These are phyloP conservation scores for Novymonas esmeraldas DNA, from an alignment of 208 protist genomes.

Conservation along the genomic window DNA sequence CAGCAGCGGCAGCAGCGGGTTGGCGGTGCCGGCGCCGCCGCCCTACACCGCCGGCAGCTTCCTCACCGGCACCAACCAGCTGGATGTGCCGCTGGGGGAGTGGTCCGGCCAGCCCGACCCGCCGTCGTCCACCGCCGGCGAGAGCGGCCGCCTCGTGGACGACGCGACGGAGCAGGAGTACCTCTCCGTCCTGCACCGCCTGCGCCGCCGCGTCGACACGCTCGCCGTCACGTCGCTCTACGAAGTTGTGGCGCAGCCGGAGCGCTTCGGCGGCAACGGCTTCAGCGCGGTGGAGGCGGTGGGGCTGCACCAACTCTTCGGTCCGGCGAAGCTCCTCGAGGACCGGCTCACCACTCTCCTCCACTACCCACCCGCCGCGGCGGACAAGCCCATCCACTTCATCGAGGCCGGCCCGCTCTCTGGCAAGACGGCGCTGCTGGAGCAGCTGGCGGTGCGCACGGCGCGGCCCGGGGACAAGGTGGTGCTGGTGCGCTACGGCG, in stretches of 20 bases:
- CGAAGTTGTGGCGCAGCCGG: constrained; percentile 53
- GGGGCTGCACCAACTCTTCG: constrained; percentile 77
- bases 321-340: constrained; percentile 78
- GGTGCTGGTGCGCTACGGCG: constrained; percentile 74
- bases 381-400: constrained; percentile 76
- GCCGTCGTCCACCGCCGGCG: constrained; percentile 25
- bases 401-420: constrained; percentile 69
- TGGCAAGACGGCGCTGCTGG: constrained; percentile 79
- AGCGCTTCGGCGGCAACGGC: constrained; percentile 57
- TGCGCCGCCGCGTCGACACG: constrained; percentile 52
- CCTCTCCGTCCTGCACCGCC: constrained; percentile 69
- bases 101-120: constrained; percentile 59
- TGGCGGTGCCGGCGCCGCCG: constrained; percentile 25
- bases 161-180: constrained; percentile 76
- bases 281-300: constrained; percentile 68
- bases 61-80: constrained; percentile 49
- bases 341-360: constrained; percentile 70
- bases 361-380: constrained; percentile 52
- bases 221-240: constrained; percentile 64
- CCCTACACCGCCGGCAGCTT: constrained; percentile 57
- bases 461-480: constrained; percentile 48
- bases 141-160: constrained; percentile 22
- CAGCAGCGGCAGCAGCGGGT: constrained; percentile 1
- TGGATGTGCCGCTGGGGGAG: constrained; percentile 68
- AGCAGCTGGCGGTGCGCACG: constrained; percentile 58